Evolutionary conservation across 2,329 filamentous ascomycete species (phyloP), one percentile per base, ranked within the genome.

Genomic region (Cadophora sp.): DNA sequence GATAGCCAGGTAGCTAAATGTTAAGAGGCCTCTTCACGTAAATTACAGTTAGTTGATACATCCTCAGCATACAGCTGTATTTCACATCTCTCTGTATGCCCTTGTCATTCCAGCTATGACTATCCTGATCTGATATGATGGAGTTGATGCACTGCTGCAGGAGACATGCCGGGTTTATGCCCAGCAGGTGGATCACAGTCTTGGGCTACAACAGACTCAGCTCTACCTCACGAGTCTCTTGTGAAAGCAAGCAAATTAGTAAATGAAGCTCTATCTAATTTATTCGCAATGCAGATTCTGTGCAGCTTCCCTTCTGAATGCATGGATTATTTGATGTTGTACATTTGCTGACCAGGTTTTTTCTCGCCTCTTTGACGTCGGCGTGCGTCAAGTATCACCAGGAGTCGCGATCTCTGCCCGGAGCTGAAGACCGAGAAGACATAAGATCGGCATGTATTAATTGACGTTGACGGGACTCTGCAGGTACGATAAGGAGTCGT

Each of bases 321-420:
- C 14, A 56, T 8, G 14, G 33, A 18, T 45, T 24, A 18, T 22
- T 20, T 18, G 6, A 13, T 18, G 43, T 4, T 6, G 20, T 14
- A 8, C 13, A n/a, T 58, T 16, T 24, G 36, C 55, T 41, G 18
- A 33, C 33, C n/a, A 39, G 8, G n/a, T 58, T 58, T 58, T 58
- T 58, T 22, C 8, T 7, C 43, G 6, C 13, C 11, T 30, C 33
- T 58, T 58, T 43, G 20, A 58, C 36, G 36, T 58, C 36, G 20
- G 5, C 13, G 2, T 41, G 13, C 33, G n/a, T 58, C 36, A 58
- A 58, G 55, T 58, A 56, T 56, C 30, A 39, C 30, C 30, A 56
- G 9, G 7, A 16, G 14, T 33, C 14, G 30, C 14, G n/a, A n/a
- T n/a, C n/a, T 33, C 7, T 13, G 4, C 24, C n/a, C 27, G 27